Percentiles rank a stretch among this genome's conserved stretches.
These are phyloP conservation scores for Hypoxylon intermedium DNA, from an alignment of 495 filamentous ascomycete species.

Conservation along the genomic window DNA sequence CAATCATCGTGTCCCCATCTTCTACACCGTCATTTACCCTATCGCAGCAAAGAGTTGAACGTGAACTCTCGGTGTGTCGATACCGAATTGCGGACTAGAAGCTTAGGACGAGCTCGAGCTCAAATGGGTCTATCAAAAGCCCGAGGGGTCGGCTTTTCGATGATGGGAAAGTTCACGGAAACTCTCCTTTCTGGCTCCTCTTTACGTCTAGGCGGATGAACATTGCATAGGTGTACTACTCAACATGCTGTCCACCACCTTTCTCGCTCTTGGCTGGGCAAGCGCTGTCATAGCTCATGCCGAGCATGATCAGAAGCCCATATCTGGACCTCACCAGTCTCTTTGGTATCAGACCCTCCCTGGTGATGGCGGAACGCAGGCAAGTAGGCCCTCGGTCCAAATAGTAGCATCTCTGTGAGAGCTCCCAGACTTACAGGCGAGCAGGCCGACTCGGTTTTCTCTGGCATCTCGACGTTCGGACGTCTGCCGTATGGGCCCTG, in stretches of 20 bases:
- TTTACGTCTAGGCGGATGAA: background rate
- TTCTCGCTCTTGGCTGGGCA: constrained; percentile 23
- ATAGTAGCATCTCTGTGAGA: no score
- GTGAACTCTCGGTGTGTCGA: background rate
- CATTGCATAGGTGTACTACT: background rate
- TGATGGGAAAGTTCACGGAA: background rate
- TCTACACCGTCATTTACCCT: background rate
- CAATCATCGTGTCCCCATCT: background rate
- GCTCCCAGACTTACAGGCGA: background rate
- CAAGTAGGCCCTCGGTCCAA: constrained; percentile 28
- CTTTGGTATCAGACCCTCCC: constrained; percentile 63
- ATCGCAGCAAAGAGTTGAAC: background rate
- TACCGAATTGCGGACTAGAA: background rate
- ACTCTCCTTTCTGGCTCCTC: background rate
- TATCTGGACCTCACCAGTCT: constrained; percentile 55
- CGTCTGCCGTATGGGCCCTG: constrained; percentile 77
- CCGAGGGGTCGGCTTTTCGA: background rate
- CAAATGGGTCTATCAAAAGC: no score
- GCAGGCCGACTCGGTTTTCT: constrained; percentile 65
- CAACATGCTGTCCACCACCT: constrained; percentile 26
- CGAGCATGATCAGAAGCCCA: constrained; percentile 46
- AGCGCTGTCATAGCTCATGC: constrained; percentile 38
- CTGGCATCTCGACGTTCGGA: constrained; percentile 82
- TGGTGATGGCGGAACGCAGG: constrained; percentile 62
- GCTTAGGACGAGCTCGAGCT: no score